Conservation (phyloP, 805 yeast species). For the Ogataea kodamae region DNA sequence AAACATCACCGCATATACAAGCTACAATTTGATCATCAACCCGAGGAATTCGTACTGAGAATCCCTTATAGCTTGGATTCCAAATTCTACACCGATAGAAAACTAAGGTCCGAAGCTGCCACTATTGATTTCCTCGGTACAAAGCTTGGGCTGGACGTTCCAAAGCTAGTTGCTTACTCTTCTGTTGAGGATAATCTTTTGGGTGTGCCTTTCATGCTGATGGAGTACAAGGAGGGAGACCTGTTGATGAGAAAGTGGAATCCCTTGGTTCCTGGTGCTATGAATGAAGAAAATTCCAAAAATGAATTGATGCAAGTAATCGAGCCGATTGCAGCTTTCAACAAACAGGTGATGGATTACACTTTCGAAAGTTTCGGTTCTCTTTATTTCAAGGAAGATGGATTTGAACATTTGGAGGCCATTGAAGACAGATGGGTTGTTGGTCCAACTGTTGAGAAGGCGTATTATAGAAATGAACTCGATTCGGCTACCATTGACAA, state of each 20-base stretch:
- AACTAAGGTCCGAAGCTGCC: conserved; percentile 87
- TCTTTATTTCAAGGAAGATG: conserved; percentile 73
- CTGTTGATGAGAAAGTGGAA: conserved; percentile 88
- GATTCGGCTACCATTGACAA: conserved; percentile 46
- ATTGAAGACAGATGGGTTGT: conserved; percentile 68
- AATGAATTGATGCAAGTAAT: conserved; percentile 57
- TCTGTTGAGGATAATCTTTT: conserved; percentile 58
- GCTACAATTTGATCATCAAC: conserved; percentile 47
- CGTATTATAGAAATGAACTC: conserved; percentile 70
- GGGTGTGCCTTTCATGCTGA: conserved; percentile 70
- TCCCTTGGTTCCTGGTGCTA: conserved; percentile 64
- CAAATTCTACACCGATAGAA: conserved; percentile 58
- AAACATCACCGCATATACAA: conserved; percentile 88
- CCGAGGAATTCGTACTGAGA: conserved; percentile 61
- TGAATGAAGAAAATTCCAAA: conserved; percentile 45
- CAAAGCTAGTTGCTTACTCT: conserved; percentile 69
- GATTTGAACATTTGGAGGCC: conserved; percentile 29
- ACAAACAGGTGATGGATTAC: conserved; percentile 33
- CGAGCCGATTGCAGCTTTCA: conserved; percentile 61
- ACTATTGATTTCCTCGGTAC: conserved; percentile 76
- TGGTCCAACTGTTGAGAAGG: conserved; percentile 84
- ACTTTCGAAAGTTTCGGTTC: conserved; percentile 78
- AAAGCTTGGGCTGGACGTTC: conserved; percentile 67
- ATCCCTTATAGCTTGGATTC: conserved; percentile 80
- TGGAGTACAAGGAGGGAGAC: conserved; percentile 78